Conservation (phyloP, 2,329 filamentous ascomycete genomes). For the Cryphonectria carpinicola region DNA sequence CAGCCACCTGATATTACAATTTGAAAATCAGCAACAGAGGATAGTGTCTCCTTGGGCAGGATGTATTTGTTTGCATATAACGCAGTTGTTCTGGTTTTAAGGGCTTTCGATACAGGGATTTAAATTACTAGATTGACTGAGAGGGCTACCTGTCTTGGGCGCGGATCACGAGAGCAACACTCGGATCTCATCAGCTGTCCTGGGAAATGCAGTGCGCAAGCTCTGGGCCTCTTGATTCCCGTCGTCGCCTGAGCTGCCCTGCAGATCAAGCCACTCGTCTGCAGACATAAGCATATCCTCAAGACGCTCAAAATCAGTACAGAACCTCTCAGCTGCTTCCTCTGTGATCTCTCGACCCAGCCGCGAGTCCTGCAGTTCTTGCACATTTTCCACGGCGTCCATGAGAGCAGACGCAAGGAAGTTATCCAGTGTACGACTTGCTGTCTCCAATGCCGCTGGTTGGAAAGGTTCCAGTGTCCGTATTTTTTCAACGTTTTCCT, state of each 20-base stretch:
- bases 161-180: constrained; percentile 57
- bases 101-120: background rate
- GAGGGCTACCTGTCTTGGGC: background rate
- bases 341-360: constrained; percentile 79
- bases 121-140: background rate
- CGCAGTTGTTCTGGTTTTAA: background rate
- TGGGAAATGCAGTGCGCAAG: constrained; percentile 55
- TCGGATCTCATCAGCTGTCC: constrained; percentile 63
- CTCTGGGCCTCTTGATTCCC: constrained; percentile 34
- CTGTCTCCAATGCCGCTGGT: constrained; percentile 61
- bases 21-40: background rate
- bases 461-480: constrained; percentile 60
- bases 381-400: constrained; percentile 84
- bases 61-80: background rate
- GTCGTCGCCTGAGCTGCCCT: constrained; percentile 17
- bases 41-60: background rate
- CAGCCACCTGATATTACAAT: constrained; percentile 23
- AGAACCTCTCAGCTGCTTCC: constrained; percentile 82
- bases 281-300: constrained; percentile 54
- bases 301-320: constrained; percentile 74
- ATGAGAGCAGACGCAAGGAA: constrained; percentile 93
- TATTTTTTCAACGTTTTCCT: constrained; percentile 59
- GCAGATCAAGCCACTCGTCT: constrained; percentile 42
- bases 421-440: constrained; percentile 80
- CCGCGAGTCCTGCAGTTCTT: constrained; percentile 70